Evolutionary conservation across 371 early-diverging fungal genomes (phyloP), one percentile per base, ranked within the genome.

Genomic region (Rhizopus arrhizus): DNA sequence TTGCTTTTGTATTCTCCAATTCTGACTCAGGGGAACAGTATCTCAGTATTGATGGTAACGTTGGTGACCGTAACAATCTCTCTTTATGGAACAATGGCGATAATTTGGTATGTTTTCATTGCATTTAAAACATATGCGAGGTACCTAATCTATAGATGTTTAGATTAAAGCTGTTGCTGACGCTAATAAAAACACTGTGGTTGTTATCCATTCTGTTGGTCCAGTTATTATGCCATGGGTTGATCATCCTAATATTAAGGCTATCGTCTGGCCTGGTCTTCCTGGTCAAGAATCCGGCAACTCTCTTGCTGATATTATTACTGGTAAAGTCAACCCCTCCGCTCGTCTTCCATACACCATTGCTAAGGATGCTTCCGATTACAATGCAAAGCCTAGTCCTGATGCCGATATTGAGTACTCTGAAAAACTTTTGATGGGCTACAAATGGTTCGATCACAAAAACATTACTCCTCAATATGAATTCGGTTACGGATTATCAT

Each of bases 401-500:
- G 28, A 10, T 35, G 36, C 22, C 0, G 28, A 72, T 55, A 61
- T 81, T 16, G 54, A 34, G 6, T 87, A 87, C 61, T 50, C 50
- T 31, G 86, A 87, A 60, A 79, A 77, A 22, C 56, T 83, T 31
- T 70, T 70, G 38, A 63, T 84, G 32, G 88, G 82, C 35, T 85
- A 87, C 62, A 72, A 80, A 16, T 75, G 72, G 65, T 73, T 72
- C 56, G 82, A 86, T 38, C 55, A 65, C 13, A 54, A 70, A 10
- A 65, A 66, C 35, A 79, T 84, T 64, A 58, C 61, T 3, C 85
- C 86, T 32, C 49, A 77, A 12, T 81, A 77, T 58, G 64, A 68
- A 12, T 87, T 87, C 51, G 88, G 86, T 12, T 73, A 73, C 60
- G 88, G 88, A 10, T 60, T 85, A 10, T 82, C 84, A 1, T 87